Percentiles rank a stretch among this genome's conserved stretches.
Evolutionary conservation across 345 rosid species (phyloP).

Genomic region (Cochlearia excelsa): DNA sequence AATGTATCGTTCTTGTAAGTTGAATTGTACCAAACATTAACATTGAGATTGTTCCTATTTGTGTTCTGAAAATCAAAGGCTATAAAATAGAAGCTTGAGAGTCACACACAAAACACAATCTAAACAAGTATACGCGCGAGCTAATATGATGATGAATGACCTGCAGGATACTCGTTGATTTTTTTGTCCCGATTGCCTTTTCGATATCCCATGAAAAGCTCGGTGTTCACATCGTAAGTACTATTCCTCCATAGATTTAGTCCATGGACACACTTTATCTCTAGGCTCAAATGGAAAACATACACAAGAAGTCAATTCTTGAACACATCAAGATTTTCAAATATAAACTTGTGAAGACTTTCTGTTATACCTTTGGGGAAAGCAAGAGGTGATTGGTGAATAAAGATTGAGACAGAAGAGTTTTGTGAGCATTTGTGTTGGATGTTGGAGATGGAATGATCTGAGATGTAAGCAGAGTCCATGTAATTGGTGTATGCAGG

Average conservation of each 20-base stretch:
- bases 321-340: background rate
- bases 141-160: slow-evolving; percentile 40
- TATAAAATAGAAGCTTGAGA: slow-evolving; percentile 32
- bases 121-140: background rate
- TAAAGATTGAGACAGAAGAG: slow-evolving; percentile 40
- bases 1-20: slow-evolving; percentile 49
- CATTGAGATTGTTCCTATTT: slow-evolving; percentile 49
- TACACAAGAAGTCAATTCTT: slow-evolving; percentile 8
- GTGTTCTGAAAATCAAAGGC: slow-evolving; percentile 90
- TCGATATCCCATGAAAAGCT: slow-evolving; percentile 61
- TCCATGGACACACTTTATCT: slow-evolving; percentile 59
- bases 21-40: slow-evolving; percentile 84
- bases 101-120: background rate
- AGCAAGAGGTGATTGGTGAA: slow-evolving; percentile 26
- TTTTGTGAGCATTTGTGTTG: slow-evolving; percentile 49
- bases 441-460: slow-evolving; percentile 54
- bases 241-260: slow-evolving; percentile 63
- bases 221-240: slow-evolving; percentile 55
- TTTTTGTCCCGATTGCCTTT: slow-evolving; percentile 59
- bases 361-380: slow-evolving; percentile 43
- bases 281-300: slow-evolving; percentile 36
- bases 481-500: slow-evolving; percentile 42
- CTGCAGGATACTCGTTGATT: slow-evolving; percentile 76
- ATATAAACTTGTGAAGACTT: too few species aligned
- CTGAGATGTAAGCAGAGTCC: slow-evolving; percentile 57